phyloP scores from a whole-genome alignment of 2,329 filamentous ascomycete species.

The Pleoardoris graminearum region DNA sequence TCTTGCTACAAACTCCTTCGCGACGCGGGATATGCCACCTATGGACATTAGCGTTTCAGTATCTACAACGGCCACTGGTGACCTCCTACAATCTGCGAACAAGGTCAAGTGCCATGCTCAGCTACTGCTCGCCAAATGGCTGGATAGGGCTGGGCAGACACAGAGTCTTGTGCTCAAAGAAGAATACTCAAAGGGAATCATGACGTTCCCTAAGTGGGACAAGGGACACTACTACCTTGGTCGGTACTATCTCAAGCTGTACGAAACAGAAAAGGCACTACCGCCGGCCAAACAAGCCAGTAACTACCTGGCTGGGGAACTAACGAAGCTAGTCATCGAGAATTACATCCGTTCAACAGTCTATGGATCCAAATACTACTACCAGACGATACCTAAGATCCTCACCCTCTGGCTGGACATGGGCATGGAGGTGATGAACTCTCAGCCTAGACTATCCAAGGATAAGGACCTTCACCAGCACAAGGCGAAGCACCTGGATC shows the following conservation, averaged over 20 bases:
- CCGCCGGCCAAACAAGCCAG: constrained; percentile 70
- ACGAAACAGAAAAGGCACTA: constrained; percentile 84
- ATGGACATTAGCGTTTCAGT: constrained; percentile 39
- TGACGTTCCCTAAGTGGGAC: constrained; percentile 75
- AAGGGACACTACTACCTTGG: constrained; percentile 97
- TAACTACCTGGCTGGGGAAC: constrained; percentile 71
- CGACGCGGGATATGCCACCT: constrained; percentile 48
- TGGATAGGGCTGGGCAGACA: constrained; percentile 91
- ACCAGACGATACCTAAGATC: constrained; percentile 88
- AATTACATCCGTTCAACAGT: constrained; percentile 87
- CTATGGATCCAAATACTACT: constrained; percentile 92
- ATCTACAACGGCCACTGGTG: constrained; percentile 44
- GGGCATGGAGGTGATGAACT: constrained; percentile 66
- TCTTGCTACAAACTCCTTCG: constrained; percentile 79
- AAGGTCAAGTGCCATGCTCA: constrained; percentile 76
- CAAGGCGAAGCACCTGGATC: constrained; percentile 31
- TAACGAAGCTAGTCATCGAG: constrained; percentile 85
- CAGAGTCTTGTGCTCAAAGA: constrained; percentile 75
- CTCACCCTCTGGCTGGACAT: constrained; percentile 94
- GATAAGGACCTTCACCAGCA: constrained; percentile 40
- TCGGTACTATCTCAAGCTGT: constrained; percentile 93
- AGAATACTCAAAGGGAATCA: constrained; percentile 77
- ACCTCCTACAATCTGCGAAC: constrained; percentile 52
- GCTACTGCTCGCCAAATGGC: constrained; percentile 92
- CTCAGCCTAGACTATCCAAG: constrained; percentile 21